Conservation (phyloP, 306 rosid genomes). For the Vicia faba region DNA sequence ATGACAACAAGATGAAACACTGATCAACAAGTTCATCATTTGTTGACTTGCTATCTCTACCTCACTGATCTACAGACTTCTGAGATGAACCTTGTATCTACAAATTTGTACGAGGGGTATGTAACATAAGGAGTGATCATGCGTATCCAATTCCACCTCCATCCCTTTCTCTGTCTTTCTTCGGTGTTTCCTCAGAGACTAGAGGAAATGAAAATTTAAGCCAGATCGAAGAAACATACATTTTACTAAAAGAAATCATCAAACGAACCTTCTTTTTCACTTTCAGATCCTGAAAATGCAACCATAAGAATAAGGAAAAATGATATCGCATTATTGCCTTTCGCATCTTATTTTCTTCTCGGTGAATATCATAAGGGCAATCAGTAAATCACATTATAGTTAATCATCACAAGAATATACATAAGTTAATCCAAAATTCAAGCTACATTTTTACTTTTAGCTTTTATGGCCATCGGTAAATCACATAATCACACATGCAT, state of each 20-base stretch:
- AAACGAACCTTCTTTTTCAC: conserved; percentile 73
- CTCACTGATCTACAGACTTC: conserved; percentile 48
- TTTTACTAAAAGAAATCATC: conserved; percentile 80
- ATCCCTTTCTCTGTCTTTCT: conserved; percentile 17
- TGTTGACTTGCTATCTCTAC: conserved; percentile 39
- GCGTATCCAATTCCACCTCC: conserved; percentile 39
- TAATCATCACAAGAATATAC: conserved; percentile 4
- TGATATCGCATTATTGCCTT: conserved; percentile 6
- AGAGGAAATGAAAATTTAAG: conserved; percentile 39
- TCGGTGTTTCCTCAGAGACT: conserved; percentile 31
- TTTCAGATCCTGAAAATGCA: conserved; percentile 74
- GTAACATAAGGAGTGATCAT: conserved; percentile 25
- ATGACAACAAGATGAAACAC: conserved; percentile 34
- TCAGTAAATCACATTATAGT: background rate
- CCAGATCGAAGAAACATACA: conserved; percentile 47
- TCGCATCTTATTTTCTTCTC: conserved; percentile 22
- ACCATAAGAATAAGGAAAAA: conserved; percentile 34
- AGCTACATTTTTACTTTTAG: conserved; percentile 10
- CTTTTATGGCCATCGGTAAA: conserved; percentile 9
- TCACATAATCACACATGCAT: conserved; percentile 29
- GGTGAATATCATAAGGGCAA: conserved; percentile 21
- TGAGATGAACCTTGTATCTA: conserved; percentile 46
- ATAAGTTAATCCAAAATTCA: conserved; percentile 12
- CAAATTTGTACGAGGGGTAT: conserved; percentile 36
- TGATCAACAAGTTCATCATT: conserved; percentile 34